Evolutionary conservation across 2,329 filamentous ascomycete genomes (phyloP), one percentile per base, ranked within the genome.

Genomic region (Cladophialophora exuberans): DNA sequence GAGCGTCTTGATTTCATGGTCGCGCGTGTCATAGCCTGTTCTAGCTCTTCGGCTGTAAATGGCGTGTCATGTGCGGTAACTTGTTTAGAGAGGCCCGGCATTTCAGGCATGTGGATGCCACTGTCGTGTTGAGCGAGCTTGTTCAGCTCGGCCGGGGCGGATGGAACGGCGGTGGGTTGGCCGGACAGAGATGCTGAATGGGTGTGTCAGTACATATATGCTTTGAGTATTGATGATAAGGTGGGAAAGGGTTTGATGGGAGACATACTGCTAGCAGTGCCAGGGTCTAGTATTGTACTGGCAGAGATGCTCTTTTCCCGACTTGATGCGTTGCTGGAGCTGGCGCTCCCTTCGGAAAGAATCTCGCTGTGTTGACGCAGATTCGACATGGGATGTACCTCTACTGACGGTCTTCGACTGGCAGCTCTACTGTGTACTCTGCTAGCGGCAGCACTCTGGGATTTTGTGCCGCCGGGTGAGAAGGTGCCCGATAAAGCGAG

Each of bases 391-490:
- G 6, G 45, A 9, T 45, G 49, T 13, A 35, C 36, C 5, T 57
- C 28, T 10, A 47, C 44, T 13, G 51, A 55, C 2, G 42, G 52
- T 28, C 56, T 28, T 20, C 57, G 41, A 22, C 57, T 60, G 11
- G 54, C 23, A 4, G 52, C 54, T 52, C 59, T 22, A 58, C 66
- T 51, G 22, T 45, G 50, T 2, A 22, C 42, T 39, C 52, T 38
- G 51, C 58, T 61, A n/a, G 56, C 31, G 0, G 50, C 58, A 11
- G 28, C 61, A 53, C 56, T 68, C 62, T 57, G 66, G 44, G 57
- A 66, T 59, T 48, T 62, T 28, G 65, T 65, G 20, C 63, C 61
- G 28, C 61, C 62, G 20, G 61, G 62, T 22, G 61, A 62, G 41
- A 62, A 61, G 54, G 58, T 60, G 10, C 63, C 61, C 3, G 59